These are phyloP conservation scores for Penicillium pancosmium DNA, from an alignment of 495 filamentous ascomycete species.

Conservation along the genomic window DNA sequence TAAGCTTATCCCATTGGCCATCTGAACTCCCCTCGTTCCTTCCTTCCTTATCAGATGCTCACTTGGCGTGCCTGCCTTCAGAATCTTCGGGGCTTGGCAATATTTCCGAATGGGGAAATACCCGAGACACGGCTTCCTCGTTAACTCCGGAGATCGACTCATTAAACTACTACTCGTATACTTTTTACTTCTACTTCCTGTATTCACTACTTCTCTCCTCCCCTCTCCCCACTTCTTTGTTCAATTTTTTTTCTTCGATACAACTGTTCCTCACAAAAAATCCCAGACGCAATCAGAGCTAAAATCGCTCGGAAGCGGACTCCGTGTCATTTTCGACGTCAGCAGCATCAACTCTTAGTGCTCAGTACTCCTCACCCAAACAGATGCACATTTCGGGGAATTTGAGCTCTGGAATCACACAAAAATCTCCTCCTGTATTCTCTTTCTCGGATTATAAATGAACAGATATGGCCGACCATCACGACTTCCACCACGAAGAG, in stretches of 20 bases:
- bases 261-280: too few relatives aligned
- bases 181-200: background rate
- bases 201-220: background rate
- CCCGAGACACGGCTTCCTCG: conserved; percentile 13
- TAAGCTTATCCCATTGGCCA: background rate
- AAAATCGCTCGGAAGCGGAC: too few relatives aligned
- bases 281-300: too few relatives aligned
- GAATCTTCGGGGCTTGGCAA: conserved; percentile 12
- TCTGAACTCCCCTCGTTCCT: background rate
- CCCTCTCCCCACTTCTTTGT: background rate
- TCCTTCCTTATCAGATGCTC: background rate
- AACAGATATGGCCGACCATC: conserved; percentile 9
- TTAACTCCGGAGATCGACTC: conserved; percentile 13
- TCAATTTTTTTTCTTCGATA: too few relatives aligned
- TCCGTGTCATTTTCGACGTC: background rate
- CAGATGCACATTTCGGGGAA: too few relatives aligned
- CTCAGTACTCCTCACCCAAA: background rate
- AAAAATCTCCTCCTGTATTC: background rate
- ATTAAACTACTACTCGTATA: too few relatives aligned
- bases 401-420: background rate
- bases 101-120: conserved; percentile 17
- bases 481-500: conserved; percentile 12
- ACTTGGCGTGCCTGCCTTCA: background rate
- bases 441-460: too few relatives aligned
- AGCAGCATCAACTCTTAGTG: background rate